Evolutionary conservation across 2,329 filamentous ascomycete species (phyloP).

Genomic region (Rutstroemia sp.): DNA sequence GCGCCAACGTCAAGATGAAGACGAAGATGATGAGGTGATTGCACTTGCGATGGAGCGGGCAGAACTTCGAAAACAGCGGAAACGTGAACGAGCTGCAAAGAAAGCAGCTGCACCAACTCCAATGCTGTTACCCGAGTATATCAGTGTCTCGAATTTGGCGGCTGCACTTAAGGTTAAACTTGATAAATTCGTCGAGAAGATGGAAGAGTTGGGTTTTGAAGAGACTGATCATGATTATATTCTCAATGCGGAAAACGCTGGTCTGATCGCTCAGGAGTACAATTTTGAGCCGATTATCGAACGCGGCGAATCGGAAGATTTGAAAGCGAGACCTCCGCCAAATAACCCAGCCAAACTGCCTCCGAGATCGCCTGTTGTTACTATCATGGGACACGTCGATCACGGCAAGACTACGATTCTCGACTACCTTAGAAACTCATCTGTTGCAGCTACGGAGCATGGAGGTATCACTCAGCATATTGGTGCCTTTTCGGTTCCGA

Average conservation of each 20-base stretch:
- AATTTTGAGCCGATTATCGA: conserved; percentile 82
- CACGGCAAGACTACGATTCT: conserved; percentile 97
- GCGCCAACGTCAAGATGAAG: conserved; percentile 14
- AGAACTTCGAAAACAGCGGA: conserved; percentile 35
- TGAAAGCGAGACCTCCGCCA: conserved; percentile 60
- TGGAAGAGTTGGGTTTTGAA: conserved; percentile 85
- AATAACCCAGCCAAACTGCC: conserved; percentile 64
- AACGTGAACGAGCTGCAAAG: conserved; percentile 36
- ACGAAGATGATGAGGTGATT: conserved; percentile 28
- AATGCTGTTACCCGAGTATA: conserved; percentile 82
- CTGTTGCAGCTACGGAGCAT: conserved; percentile 83
- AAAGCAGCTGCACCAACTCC: conserved; percentile 40
- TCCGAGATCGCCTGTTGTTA: conserved; percentile 81
- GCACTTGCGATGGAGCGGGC: conserved; percentile 31
- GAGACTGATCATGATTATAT: conserved; percentile 76
- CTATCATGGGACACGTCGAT: conserved; percentile 99
- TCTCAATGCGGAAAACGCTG: conserved; percentile 83
- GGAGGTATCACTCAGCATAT: conserved; percentile 98
- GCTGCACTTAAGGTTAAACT: conserved; percentile 64
- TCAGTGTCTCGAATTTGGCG: conserved; percentile 79
- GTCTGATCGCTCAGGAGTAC: conserved; percentile 85
- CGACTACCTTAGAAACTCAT: conserved; percentile 88
- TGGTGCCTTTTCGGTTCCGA: conserved; percentile 86
- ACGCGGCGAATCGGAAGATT: conserved; percentile 56
- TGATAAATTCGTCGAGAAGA: conserved; percentile 63